These are phyloP conservation scores for Populus deltoides DNA, from an alignment of 345 rosid species.

Conservation along the genomic window DNA sequence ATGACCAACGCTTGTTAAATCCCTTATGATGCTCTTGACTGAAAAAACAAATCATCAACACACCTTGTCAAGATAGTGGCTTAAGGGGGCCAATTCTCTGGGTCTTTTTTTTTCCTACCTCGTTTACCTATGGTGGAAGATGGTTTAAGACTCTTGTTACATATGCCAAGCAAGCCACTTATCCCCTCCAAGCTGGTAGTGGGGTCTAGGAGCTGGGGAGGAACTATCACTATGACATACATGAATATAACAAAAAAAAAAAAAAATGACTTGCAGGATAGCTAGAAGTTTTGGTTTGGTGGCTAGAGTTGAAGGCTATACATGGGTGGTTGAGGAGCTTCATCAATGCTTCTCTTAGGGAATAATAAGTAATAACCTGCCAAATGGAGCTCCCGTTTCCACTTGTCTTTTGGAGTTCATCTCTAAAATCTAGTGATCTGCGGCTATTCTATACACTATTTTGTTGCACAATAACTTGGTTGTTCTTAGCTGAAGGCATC, in stretches of 20 bases:
- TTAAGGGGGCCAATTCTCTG: neutral
- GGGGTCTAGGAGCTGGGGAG: neutral
- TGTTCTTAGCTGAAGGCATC: too few relatives aligned
- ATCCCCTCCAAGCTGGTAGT: neutral
- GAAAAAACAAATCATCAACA: neutral
- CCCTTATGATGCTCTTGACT: neutral
- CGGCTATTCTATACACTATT: too few relatives aligned
- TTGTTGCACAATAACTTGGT: too few relatives aligned
- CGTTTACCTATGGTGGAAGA: neutral
- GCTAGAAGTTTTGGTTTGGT: neutral
- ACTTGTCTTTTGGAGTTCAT: too few relatives aligned
- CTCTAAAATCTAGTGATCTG: too few relatives aligned
- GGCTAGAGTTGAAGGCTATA: neutral
- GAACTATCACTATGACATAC: too few relatives aligned
- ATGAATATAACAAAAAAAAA: too few relatives aligned
- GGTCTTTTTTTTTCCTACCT: neutral
- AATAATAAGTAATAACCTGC: too few relatives aligned
- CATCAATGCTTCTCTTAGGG: too few relatives aligned
- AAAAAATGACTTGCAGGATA: neutral
- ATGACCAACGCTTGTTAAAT: neutral
- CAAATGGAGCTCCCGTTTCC: too few relatives aligned
- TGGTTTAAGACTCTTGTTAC: neutral
- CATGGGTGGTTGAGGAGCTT: neutral
- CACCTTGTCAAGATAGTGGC: neutral
- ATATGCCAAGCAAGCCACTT: neutral